Conservation (phyloP, 257 asterid species). For the Coffea canephora region DNA sequence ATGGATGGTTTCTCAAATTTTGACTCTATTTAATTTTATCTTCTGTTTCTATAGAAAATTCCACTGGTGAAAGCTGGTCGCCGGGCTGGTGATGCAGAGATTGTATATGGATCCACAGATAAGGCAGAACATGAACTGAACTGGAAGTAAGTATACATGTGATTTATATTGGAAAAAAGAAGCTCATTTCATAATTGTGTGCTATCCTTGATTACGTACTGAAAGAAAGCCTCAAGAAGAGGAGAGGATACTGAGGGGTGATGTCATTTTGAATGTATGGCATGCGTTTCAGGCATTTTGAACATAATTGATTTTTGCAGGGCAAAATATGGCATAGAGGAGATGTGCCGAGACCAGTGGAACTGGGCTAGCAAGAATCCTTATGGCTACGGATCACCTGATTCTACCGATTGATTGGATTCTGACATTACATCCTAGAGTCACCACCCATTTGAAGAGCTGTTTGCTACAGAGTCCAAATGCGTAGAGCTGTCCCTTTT, state of each 20-base stretch:
- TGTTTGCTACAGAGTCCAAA: not conserved
- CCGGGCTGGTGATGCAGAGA: constrained; percentile 97
- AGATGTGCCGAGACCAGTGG: constrained; percentile 96
- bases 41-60: constrained; percentile 52
- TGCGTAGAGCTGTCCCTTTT: not conserved
- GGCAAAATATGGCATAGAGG: constrained; percentile 75
- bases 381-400: constrained; percentile 58
- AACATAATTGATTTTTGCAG: constrained; percentile 27
- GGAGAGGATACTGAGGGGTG: not conserved
- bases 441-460: not conserved
- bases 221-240: not conserved
- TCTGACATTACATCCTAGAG: not conserved
- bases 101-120: constrained; percentile 76
- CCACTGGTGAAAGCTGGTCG: constrained; percentile 81
- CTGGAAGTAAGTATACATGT: constrained; percentile 67
- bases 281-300: not conserved
- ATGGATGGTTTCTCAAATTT: not conserved
- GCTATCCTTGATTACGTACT: not conserved
- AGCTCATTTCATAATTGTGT: not conserved
- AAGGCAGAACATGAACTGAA: constrained; percentile 84
- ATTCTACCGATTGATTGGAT: constrained; percentile 27
- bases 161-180: not conserved
- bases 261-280: not conserved
- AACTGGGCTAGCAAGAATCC: constrained; percentile 99
- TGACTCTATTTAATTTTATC: not conserved